A percentile compares a stretch with the other conserved stretches of the same genome.
Evolutionary conservation across 495 filamentous ascomycete species (phyloP).

Genomic region (Penicillium longicatenatum): DNA sequence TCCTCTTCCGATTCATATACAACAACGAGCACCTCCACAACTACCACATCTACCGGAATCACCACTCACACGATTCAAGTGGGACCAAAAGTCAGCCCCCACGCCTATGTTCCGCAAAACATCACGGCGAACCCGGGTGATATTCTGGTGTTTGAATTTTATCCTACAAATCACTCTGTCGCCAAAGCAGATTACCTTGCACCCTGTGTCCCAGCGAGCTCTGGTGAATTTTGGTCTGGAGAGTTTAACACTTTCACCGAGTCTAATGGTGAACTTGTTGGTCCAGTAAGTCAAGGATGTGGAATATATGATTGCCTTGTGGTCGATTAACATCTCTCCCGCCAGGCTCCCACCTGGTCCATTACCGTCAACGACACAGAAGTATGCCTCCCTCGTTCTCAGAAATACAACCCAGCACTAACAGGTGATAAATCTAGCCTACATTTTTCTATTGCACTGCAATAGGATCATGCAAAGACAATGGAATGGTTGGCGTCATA

Average conservation of each 20-base stretch:
- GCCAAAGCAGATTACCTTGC: constrained; percentile 56
- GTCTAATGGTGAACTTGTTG: constrained; percentile 31
- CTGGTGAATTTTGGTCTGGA: constrained; percentile 45
- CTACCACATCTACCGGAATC: constrained; percentile 11
- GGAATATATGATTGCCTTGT: not conserved
- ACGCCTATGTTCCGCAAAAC: constrained; percentile 54
- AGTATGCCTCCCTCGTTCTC: constrained; percentile 20
- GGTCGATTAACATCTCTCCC: not conserved
- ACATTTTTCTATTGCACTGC: constrained; percentile 47
- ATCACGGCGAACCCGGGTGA: constrained; percentile 55
- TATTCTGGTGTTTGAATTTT: constrained; percentile 61
- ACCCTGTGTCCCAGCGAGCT: constrained; percentile 56
- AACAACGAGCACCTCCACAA: not conserved
- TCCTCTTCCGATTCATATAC: no score
- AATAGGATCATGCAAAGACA: constrained; percentile 38
- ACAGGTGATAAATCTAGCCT: constrained; percentile 23
- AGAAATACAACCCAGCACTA: constrained; percentile 1
- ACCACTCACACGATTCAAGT: constrained; percentile 53
- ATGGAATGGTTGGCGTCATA: constrained; percentile 48
- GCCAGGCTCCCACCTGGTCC: constrained; percentile 38
- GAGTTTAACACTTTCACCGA: constrained; percentile 33
- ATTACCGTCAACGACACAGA: constrained; percentile 36
- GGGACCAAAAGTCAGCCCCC: constrained; percentile 44
- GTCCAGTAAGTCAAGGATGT: constrained; percentile 24
- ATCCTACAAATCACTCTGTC: constrained; percentile 63